Evolutionary conservation across 2,329 filamentous ascomycete genomes (phyloP).

Genomic region (Akanthomyces uredinophilus): DNA sequence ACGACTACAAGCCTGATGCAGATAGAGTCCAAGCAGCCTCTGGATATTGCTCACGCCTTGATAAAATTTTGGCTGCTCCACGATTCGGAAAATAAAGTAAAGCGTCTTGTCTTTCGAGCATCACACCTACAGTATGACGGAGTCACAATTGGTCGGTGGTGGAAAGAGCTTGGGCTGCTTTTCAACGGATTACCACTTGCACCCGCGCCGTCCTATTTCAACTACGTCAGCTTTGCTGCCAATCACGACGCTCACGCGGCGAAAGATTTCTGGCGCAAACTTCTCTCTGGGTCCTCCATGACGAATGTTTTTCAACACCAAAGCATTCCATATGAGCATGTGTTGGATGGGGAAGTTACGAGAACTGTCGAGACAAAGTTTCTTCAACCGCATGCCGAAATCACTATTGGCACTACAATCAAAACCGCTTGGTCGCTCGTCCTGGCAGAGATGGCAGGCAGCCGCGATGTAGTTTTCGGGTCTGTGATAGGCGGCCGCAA

Average conservation of each 20-base stretch:
- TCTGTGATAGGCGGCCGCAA: not conserved
- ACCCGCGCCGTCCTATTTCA: not conserved
- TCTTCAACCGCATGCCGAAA: not conserved
- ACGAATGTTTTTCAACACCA: not conserved
- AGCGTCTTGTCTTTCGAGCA: slow-evolving; percentile 3
- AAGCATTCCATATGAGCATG: not conserved
- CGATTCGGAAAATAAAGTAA: not conserved
- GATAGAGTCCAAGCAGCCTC: not conserved
- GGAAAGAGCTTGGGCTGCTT: slow-evolving; percentile 3
- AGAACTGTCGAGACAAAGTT: not conserved
- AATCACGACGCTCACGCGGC: not conserved
- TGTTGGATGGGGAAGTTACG: not conserved
- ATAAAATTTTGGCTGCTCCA: not conserved
- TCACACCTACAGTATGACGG: slow-evolving; percentile 13
- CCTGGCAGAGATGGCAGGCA: not conserved
- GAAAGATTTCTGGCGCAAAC: not conserved
- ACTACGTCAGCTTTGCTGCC: slow-evolving; percentile 1
- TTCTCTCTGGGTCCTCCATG: not conserved
- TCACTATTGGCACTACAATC: not conserved
- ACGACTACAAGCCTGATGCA: not conserved
- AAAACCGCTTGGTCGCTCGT: not conserved
- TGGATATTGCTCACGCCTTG: not conserved
- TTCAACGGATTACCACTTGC: not conserved
- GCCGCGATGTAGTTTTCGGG: not conserved
- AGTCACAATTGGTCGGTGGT: not conserved